Conservation (phyloP, 1,284 basidiomycete species). For the Cryptococcus sp. region DNA sequence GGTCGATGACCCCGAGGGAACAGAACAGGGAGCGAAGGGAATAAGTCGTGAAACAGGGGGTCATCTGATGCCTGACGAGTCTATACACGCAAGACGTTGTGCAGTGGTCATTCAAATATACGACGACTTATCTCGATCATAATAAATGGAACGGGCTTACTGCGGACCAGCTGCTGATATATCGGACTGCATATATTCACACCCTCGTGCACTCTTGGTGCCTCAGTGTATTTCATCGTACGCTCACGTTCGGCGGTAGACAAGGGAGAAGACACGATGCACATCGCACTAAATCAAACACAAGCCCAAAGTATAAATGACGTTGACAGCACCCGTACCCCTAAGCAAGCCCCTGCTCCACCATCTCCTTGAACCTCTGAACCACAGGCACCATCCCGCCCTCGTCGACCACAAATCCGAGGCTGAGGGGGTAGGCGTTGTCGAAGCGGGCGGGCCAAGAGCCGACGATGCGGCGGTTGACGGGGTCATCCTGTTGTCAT, state of each 20-base stretch:
- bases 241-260: too few species aligned
- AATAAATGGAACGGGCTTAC: background rate
- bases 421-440: constrained; percentile 41
- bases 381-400: constrained; percentile 49
- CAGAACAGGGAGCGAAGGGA: background rate
- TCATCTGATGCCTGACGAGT: too few species aligned
- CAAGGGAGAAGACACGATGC: background rate
- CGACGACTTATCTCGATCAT: background rate
- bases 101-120: background rate
- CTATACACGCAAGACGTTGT: background rate
- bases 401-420: constrained; percentile 45
- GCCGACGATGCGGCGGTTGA: constrained; percentile 46
- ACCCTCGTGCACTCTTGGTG: too few species aligned
- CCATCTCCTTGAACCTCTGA: constrained; percentile 42
- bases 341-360: constrained; percentile 34
- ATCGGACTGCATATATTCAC: too few species aligned
- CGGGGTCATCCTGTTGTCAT: constrained; percentile 48
- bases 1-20: background rate
- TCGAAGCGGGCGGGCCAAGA: constrained; percentile 49
- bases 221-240: too few species aligned
- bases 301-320: background rate
- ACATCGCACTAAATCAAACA: background rate
- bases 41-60: background rate
- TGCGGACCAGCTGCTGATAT: too few species aligned
- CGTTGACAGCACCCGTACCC: background rate